These are phyloP conservation scores for Ophiostoma fasciatum DNA, from an alignment of 2,329 filamentous ascomycete species.

Conservation along the genomic window DNA sequence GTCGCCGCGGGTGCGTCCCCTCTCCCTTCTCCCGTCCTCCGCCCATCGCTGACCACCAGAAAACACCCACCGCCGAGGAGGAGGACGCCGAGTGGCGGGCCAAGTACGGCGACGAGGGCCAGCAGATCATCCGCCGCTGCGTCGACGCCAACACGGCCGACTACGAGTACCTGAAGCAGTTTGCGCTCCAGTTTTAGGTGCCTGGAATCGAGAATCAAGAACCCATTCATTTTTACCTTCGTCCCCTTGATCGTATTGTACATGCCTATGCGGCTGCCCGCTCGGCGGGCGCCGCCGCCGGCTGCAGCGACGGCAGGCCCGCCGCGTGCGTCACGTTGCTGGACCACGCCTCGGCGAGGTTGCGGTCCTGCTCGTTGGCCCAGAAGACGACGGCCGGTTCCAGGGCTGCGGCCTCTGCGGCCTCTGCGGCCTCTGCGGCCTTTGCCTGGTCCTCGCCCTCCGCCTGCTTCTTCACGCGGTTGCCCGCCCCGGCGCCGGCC, in stretches of 20 bases:
- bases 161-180: conserved; percentile 73
- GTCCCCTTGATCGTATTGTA: not conserved
- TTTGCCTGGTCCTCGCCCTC: not conserved
- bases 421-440: conserved; percentile 5
- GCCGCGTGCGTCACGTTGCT: conserved; percentile 36
- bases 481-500: conserved; percentile 34
- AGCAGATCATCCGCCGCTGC: conserved; percentile 52
- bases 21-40: not conserved
- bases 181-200: conserved; percentile 46
- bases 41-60: conserved; percentile 25
- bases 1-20: conserved; percentile 39
- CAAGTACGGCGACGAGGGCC: conserved; percentile 59
- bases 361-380: conserved; percentile 31
- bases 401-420: conserved; percentile 9
- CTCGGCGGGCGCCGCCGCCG: conserved; percentile 2
- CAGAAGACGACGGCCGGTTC: conserved; percentile 33
- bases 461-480: conserved; percentile 23
- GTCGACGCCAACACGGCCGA: conserved; percentile 58
- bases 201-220: not conserved
- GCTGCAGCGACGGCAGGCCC: conserved; percentile 18
- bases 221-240: not conserved
- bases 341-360: conserved; percentile 34
- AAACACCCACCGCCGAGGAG: conserved; percentile 46
- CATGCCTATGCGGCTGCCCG: not conserved
- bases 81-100: conserved; percentile 57